Evolutionary conservation across 192 early-diverging fungal species (phyloP), one percentile per base, ranked within the genome.

Genomic region (Backusella circina): DNA sequence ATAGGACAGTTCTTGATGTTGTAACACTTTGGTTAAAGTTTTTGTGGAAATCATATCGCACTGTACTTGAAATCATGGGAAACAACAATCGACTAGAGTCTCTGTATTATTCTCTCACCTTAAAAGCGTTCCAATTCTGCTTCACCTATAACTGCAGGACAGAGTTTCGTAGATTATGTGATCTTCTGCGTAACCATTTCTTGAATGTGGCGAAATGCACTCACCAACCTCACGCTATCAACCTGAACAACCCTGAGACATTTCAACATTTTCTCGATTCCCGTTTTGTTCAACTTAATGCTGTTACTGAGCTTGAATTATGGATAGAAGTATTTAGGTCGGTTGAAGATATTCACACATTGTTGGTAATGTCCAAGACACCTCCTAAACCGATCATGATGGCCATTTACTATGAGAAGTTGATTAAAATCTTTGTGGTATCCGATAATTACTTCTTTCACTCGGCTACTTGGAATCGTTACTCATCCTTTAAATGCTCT

Each of bases 21-120:
- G 96, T 99, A 38, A 99, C 97, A 38, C 97, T 97, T 35, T 98
- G 97, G 95, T 86, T 99, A 71, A 96, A 95, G 86, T 98, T 99
- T 85, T 88, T 99, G 75, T 99, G 98, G 98, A 97, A 99, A 86
- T 92, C 94, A 21, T 99, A 99, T 87, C 88, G 97, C 68, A 99
- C 94, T 76, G 92, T 94, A 41, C 89, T 99, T 66, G 97, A 99
- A 76, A 95, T 95, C 70, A 83, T 98, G 82, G 88, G 96, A 77
- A 98, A 99, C 91, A 99, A 98, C 76, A 88, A 93, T 74, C 90
- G 96, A 38, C 88, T 99, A 50, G 97, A 99, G 85, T 82, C 87
- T 7, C 87, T 98, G 38, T 98, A 99, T 89, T 97, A 99, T 83
- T 83, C 70, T 41, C 87, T 96, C 67, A 92, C 95, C 67, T 91